A percentile compares a stretch with the other conserved stretches of the same genome.
Conservation (phyloP, 1,284 basidiomycete species). For the Cystobasidium sp. region DNA sequence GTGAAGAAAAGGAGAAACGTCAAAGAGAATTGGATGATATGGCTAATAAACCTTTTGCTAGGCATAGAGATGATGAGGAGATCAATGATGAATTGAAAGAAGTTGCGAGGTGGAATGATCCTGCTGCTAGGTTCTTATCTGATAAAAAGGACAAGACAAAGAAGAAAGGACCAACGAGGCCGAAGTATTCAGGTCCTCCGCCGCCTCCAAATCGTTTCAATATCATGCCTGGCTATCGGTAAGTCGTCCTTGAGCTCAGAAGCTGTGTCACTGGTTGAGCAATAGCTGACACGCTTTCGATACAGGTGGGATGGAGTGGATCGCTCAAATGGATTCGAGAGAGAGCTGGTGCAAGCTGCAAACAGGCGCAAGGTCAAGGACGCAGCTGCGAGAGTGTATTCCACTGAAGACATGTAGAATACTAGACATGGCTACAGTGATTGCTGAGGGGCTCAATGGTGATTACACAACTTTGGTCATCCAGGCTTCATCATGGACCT, state of each 20-base stretch:
- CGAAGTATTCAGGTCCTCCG: constrained; percentile 82
- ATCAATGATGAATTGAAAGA: constrained; percentile 81
- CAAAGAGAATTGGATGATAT: constrained; percentile 70
- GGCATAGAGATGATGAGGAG: constrained; percentile 79
- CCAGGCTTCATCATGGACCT: too few relatives aligned
- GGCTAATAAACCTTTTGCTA: constrained; percentile 69
- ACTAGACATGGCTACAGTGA: too few relatives aligned
- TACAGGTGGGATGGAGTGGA: constrained; percentile 54
- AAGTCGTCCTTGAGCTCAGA: too few relatives aligned
- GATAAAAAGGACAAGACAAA: constrained; percentile 66
- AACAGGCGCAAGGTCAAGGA: constrained; percentile 46
- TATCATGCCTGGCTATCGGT: constrained; percentile 91
- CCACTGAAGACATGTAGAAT: constrained; percentile 50
- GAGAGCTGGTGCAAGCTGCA: constrained; percentile 34
- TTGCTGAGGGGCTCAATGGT: too few relatives aligned
- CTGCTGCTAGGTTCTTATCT: constrained; percentile 87
- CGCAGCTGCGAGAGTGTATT: constrained; percentile 46
- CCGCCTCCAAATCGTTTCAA: constrained; percentile 93
- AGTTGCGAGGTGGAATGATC: constrained; percentile 89
- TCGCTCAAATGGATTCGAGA: constrained; percentile 70
- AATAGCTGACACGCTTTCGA: not conserved
- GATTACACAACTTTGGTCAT: too few relatives aligned
- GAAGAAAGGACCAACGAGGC: constrained; percentile 59
- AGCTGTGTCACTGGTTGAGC: constrained; percentile 62
- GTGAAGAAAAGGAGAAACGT: constrained; percentile 72